A percentile compares a stretch with the other conserved stretches of the same genome.
Evolutionary conservation across 441 rosid genomes (phyloP).

Genomic region (Adansonia madagascariensis): DNA sequence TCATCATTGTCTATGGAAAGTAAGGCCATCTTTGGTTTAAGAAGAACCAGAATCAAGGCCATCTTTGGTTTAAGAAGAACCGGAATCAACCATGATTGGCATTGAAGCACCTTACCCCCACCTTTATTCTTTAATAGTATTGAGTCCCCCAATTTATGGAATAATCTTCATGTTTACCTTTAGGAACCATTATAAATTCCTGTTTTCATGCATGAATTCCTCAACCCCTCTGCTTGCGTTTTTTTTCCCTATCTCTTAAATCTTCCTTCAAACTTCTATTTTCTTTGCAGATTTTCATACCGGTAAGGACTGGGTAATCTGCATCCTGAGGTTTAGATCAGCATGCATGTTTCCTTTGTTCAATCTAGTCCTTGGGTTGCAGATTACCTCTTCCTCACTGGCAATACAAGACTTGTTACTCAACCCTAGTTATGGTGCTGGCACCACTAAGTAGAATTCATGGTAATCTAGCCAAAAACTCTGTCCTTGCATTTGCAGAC

Average conservation of each 20-base stretch:
- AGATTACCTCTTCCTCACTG: slow-evolving; percentile 78
- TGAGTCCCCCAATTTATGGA: slow-evolving; percentile 19
- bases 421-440: neutral
- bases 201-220: slow-evolving; percentile 35
- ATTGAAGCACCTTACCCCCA: slow-evolving; percentile 39
- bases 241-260: neutral
- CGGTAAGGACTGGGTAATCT: slow-evolving; percentile 82
- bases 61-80: slow-evolving; percentile 55
- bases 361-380: slow-evolving; percentile 69
- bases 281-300: slow-evolving; percentile 28
- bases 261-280: neutral
- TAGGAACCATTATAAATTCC: slow-evolving; percentile 50
- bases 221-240: slow-evolving; percentile 16
- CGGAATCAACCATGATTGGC: slow-evolving; percentile 44
- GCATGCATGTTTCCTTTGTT: slow-evolving; percentile 21
- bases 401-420: slow-evolving; percentile 34
- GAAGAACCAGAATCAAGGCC: slow-evolving; percentile 53
- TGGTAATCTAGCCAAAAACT: neutral
- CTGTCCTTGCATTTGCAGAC: neutral
- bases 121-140: slow-evolving; percentile 37
- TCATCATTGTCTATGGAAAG: slow-evolving; percentile 44
- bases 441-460: neutral
- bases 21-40: slow-evolving; percentile 48
- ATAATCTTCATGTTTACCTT: slow-evolving; percentile 34
- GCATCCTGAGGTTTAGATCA: slow-evolving; percentile 97